These are phyloP conservation scores for Reticulascus tulasneorum DNA, from an alignment of 2,329 filamentous ascomycete species.

Conservation along the genomic window DNA sequence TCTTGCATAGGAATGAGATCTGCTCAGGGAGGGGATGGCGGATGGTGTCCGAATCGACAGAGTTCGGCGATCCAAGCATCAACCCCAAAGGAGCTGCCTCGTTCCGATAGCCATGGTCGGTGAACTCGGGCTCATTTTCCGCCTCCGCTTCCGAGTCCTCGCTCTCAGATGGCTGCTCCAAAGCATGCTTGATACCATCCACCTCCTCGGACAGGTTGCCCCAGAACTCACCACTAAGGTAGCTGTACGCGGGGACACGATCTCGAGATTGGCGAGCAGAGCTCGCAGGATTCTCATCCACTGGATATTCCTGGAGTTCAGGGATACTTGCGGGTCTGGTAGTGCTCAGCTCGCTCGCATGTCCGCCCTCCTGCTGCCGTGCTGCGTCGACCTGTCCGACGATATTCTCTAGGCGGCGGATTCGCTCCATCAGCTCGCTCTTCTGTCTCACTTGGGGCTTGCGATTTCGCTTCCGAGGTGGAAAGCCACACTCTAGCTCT, in stretches of 20 bases:
- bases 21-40: slow-evolving; percentile 34
- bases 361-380: too few relatives aligned
- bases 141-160: slow-evolving; percentile 29
- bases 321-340: too few relatives aligned
- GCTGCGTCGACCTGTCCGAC: slow-evolving; percentile 37
- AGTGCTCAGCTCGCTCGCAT: slow-evolving; percentile 14
- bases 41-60: too few relatives aligned
- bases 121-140: slow-evolving; percentile 25
- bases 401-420: slow-evolving; percentile 40
- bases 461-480: slow-evolving; percentile 38
- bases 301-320: too few relatives aligned
- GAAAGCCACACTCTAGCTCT: slow-evolving; percentile 42
- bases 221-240: slow-evolving; percentile 42
- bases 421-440: slow-evolving; percentile 38
- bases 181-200: slow-evolving; percentile 38
- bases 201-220: slow-evolving; percentile 38
- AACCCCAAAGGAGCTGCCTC: slow-evolving; percentile 22
- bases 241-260: slow-evolving; percentile 24
- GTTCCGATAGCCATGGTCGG: slow-evolving; percentile 15
- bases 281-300: too few relatives aligned
- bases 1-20: slow-evolving; percentile 29
- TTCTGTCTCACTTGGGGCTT: slow-evolving; percentile 36
- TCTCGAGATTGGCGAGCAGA: not conserved
- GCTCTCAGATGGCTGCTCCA: slow-evolving; percentile 38
- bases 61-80: too few relatives aligned